Evolutionary conservation across 2,329 filamentous ascomycete genomes (phyloP).

Genomic region (Ophiostoma ulmi): DNA sequence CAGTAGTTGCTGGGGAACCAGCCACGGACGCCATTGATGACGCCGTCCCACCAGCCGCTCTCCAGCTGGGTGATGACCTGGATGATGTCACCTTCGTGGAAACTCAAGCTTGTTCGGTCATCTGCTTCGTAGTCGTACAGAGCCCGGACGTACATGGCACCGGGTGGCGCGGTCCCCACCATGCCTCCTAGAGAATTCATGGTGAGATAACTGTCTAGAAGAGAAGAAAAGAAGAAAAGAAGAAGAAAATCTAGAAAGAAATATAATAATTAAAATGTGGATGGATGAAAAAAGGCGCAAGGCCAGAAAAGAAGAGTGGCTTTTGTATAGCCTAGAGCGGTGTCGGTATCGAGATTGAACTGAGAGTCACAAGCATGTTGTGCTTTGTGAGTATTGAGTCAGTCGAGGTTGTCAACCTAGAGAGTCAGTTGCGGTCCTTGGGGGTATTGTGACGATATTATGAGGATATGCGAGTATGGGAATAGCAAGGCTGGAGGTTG

Average conservation of each 20-base stretch:
- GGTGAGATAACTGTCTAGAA: conserved; percentile 21
- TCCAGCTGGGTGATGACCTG: conserved; percentile 97
- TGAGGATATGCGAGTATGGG: neutral
- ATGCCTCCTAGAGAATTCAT: conserved; percentile 53
- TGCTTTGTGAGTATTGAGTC: conserved; percentile 28
- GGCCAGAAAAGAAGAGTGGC: conserved; percentile 5
- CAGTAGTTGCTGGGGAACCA: conserved; percentile 99
- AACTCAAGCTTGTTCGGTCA: conserved; percentile 93
- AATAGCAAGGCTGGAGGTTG: neutral
- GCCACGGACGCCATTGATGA: conserved; percentile 91
- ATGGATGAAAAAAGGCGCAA: conserved; percentile 4
- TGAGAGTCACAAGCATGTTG: conserved; percentile 54
- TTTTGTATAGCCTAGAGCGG: conserved; percentile 10
- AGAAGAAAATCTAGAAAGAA: too few species aligned
- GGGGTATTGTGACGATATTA: neutral
- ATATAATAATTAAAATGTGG: neutral
- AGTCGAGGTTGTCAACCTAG: neutral
- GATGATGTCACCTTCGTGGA: conserved; percentile 93
- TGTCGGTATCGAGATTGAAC: conserved; percentile 41
- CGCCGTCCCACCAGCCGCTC: conserved; percentile 98
- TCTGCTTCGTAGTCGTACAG: conserved; percentile 98
- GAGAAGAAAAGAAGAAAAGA: neutral
- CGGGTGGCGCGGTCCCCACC: conserved; percentile 53
- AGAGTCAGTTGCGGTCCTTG: neutral
- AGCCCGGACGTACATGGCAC: conserved; percentile 85